Evolutionary conservation across 1,284 basidiomycete genomes (phyloP), one percentile per base, ranked within the genome.

Genomic region (Microbotryomycetes sp.): DNA sequence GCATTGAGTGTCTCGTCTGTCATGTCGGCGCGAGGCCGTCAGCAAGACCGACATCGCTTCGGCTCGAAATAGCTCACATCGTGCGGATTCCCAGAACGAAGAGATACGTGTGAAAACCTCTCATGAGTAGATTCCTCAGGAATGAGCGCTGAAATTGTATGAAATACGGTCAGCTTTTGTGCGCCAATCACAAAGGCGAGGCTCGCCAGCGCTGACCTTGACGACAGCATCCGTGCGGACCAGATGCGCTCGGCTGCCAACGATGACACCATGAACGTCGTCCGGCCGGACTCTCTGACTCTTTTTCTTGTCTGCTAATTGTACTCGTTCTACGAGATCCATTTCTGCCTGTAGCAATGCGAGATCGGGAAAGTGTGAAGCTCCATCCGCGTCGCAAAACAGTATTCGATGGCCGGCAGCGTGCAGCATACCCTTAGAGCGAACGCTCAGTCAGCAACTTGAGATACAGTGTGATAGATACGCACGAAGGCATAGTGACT

Each of bases 381-480:
- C 92, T 2, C 89, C 92, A 70, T 97, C 92, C 6, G 92, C 92
- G 73, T 97, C 92, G 36, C 87, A 92, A 82, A 96, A 92, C 52
- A 96, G 78, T 53, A 96, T 78, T n/a, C 88, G 78, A 64, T 80
- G 76, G 5, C 92, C 92, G 4, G 89, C 81, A 5, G 84, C 81
- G 72, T 88, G 85, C 63, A 93, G 74, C 82, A 92, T 88, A 49
- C 90, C 76, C 75, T 77, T 68, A 6, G 36, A 22, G 23, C 19
- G 25, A 32, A 31, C 26, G 14, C 22, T 9, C 22, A 31, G 55
- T 23, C 23, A 42, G 32, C 23, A 15, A 29, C 25, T 25, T 14
- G 48, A 49, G 50, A 47, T 16, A 19, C 19, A 47, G 47, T 14
- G n/a, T 30, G 46, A 36, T 30, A 23, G 25, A 49, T 15, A 49